Evolutionary conservation across 2,329 filamentous ascomycete genomes (phyloP).

Genomic region (Fusarium palustre): DNA sequence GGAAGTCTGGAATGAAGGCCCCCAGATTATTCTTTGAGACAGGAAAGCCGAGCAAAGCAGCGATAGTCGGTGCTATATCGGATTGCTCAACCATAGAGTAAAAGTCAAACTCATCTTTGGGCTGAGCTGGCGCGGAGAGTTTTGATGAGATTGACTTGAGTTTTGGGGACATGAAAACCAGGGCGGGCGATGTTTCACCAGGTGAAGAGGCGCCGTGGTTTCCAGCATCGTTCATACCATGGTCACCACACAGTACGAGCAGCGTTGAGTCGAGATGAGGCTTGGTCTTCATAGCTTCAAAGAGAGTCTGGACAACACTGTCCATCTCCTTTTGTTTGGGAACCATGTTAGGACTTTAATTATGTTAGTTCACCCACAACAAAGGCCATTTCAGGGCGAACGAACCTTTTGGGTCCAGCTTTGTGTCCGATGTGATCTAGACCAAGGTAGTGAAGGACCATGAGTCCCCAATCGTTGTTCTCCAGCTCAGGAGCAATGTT

Average conservation of each 20-base stretch:
- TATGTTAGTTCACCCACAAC: constrained; percentile 4
- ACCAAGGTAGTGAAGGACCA: constrained; percentile 95
- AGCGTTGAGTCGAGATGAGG: constrained; percentile 81
- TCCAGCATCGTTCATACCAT: constrained; percentile 99
- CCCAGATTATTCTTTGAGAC: constrained; percentile 91
- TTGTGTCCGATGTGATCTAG: constrained; percentile 99
- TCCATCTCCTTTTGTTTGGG: constrained; percentile 98
- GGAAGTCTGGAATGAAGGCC: constrained; percentile 82
- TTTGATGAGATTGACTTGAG: constrained; percentile 67
- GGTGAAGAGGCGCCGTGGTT: constrained; percentile 95
- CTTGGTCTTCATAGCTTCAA: constrained; percentile 76
- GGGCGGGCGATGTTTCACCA: constrained; percentile 91
- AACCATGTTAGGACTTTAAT: constrained; percentile 82
- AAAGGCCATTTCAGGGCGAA: neutral
- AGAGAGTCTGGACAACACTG: constrained; percentile 79
- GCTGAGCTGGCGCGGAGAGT: constrained; percentile 65
- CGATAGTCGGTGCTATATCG: constrained; percentile 90
- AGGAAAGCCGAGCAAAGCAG: constrained; percentile 86
- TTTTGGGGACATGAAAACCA: constrained; percentile 91
- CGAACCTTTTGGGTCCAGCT: constrained; percentile 82
- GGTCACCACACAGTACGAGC: constrained; percentile 89
- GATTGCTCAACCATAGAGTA: constrained; percentile 92
- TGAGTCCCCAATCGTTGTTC: constrained; percentile 86
- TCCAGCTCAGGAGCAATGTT: constrained; percentile 83
- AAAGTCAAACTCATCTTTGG: constrained; percentile 80